phyloP scores from a whole-genome alignment of 129 eudicot genomes.

The Artemisia tridentata region DNA sequence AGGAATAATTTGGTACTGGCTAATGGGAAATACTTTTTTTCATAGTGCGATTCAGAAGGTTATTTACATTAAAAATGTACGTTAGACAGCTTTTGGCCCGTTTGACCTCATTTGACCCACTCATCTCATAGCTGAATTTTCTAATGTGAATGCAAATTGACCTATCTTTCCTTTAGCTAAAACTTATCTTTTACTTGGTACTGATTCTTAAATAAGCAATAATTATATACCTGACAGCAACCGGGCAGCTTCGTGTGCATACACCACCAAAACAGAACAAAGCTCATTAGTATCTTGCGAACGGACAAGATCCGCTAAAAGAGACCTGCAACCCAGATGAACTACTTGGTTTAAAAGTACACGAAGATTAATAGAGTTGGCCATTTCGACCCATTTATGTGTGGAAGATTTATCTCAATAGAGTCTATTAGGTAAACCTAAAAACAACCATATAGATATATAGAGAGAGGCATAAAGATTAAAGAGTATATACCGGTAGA shows the following conservation, averaged over 20 bases:
- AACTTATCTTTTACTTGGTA: neutral
- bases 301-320: constrained; percentile 50
- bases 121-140: neutral
- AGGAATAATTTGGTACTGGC: neutral
- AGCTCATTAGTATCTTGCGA: constrained; percentile 60
- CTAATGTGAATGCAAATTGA: neutral
- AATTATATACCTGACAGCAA: constrained; percentile 22
- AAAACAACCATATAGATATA: neutral
- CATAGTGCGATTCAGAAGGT: neutral
- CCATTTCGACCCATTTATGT: neutral
- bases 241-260: constrained; percentile 60
- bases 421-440: neutral
- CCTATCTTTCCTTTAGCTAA: neutral
- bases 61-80: neutral
- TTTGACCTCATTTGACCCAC: neutral
- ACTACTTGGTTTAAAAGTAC: constrained; percentile 9
- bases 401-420: neutral
- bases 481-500: constrained; percentile 51
- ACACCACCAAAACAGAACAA: constrained; percentile 61
- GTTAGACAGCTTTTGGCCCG: neutral
- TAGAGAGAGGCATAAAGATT: no score
- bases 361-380: neutral
- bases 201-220: constrained; percentile 13
- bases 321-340: constrained; percentile 55
- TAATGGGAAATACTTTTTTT: no score